phyloP scores from a whole-genome alignment of 768 basidiomycete genomes.

The Crassisporium funariophilum region DNA sequence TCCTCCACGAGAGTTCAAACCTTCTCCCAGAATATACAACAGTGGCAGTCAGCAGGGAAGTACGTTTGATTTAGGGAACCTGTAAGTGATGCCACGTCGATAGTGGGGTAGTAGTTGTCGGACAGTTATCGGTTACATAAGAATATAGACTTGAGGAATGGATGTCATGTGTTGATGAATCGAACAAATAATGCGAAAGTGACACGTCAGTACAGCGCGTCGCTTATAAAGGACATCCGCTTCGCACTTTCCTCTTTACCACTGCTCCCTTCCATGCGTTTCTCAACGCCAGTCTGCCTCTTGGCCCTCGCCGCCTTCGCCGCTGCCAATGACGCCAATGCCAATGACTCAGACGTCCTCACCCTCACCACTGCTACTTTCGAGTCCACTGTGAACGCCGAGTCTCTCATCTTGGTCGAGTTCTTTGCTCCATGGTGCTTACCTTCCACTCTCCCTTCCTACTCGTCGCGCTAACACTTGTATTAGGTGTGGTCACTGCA shows the following conservation, averaged over 20 bases:
- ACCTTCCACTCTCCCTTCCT: neutral
- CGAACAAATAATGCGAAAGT: too few relatives aligned
- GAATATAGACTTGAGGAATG: too few relatives aligned
- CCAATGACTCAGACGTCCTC: slow-evolving; percentile 87
- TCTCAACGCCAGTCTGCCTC: slow-evolving; percentile 56
- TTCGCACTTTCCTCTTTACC: slow-evolving; percentile 15
- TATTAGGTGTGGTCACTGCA: slow-evolving; percentile 93
- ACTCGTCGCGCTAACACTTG: neutral
- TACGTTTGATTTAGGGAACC: slow-evolving; percentile 57
- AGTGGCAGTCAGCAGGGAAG: slow-evolving; percentile 73
- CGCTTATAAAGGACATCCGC: slow-evolving; percentile 29
- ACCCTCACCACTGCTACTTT: slow-evolving; percentile 73
- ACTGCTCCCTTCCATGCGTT: slow-evolving; percentile 57
- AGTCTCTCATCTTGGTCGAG: slow-evolving; percentile 85
- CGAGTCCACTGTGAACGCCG: slow-evolving; percentile 60
- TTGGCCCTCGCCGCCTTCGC: slow-evolving; percentile 52
- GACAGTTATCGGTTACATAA: slow-evolving; percentile 25
- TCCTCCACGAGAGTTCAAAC: slow-evolving; percentile 65
- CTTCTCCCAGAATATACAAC: slow-evolving; percentile 53
- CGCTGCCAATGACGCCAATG: slow-evolving; percentile 55
- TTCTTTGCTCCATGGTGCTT: slow-evolving; percentile 88
- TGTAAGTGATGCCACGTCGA: slow-evolving; percentile 23
- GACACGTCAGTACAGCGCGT: slow-evolving; percentile 51
- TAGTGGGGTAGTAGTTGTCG: neutral
- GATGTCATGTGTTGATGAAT: too few relatives aligned